Percentiles rank a stretch among this genome's conserved stretches.
Evolutionary conservation across 2,329 filamentous ascomycete species (phyloP).

Genomic region (Malbranchea zuffiana): DNA sequence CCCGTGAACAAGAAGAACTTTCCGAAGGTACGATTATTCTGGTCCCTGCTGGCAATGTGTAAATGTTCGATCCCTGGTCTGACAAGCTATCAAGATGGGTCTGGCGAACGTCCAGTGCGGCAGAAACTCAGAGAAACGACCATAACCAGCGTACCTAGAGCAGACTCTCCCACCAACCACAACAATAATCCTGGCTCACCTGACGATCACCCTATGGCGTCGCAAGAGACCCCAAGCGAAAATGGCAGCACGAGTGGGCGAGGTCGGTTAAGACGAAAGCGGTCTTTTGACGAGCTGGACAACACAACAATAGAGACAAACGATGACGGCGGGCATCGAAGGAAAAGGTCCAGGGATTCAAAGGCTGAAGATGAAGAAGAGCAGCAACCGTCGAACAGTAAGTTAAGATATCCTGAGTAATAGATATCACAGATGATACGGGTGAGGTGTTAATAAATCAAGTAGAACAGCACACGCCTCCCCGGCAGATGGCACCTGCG

Average conservation of each 20-base stretch:
- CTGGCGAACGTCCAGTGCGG: constrained; percentile 47
- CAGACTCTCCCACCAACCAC: constrained; percentile 10
- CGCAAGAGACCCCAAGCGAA: constrained; percentile 6
- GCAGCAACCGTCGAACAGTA: not conserved
- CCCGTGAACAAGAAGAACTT: constrained; percentile 12
- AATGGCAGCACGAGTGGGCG: constrained; percentile 25
- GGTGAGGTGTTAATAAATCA: too few species aligned
- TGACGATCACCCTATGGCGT: constrained; percentile 13
- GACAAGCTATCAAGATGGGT: constrained; percentile 22
- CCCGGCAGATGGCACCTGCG: constrained; percentile 12
- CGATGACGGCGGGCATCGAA: constrained; percentile 22
- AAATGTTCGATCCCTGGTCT: constrained; percentile 12
- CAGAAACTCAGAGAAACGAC: constrained; percentile 52
- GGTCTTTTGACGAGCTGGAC: constrained; percentile 32
- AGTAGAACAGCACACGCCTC: constrained; percentile 10
- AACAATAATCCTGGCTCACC: constrained; percentile 5
- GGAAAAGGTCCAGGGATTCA: constrained; percentile 26
- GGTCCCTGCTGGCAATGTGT: constrained; percentile 18
- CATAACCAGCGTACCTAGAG: constrained; percentile 36
- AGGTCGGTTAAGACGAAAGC: constrained; percentile 29
- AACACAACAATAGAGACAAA: constrained; percentile 9
- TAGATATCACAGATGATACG: too few species aligned
- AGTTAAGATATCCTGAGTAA: too few species aligned
- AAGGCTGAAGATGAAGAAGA: constrained; percentile 15
- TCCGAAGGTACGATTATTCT: constrained; percentile 16